These are phyloP conservation scores for Hyphodiscus hymeniophilus DNA, from an alignment of 495 filamentous ascomycete species.

Conservation along the genomic window DNA sequence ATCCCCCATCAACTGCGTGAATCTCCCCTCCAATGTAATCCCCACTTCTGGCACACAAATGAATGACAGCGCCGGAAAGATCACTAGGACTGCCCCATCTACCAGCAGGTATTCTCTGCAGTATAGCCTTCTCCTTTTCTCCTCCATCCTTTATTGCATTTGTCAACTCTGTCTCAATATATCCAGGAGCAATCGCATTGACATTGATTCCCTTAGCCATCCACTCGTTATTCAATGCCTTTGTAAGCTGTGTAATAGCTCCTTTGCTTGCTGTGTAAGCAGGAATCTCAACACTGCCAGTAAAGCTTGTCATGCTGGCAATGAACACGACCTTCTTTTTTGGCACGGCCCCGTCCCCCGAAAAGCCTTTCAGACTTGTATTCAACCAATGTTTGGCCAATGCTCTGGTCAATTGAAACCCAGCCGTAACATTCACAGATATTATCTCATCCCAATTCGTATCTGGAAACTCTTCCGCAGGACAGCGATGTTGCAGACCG, in stretches of 20 bases:
- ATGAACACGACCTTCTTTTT: constrained; percentile 24
- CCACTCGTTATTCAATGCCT: constrained; percentile 27
- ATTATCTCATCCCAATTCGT: constrained; percentile 73
- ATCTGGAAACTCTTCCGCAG: constrained; percentile 67
- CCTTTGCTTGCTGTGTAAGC: constrained; percentile 25
- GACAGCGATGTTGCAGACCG: constrained; percentile 74
- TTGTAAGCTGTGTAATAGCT: constrained; percentile 23
- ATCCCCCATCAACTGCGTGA: constrained; percentile 18
- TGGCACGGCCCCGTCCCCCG: neutral
- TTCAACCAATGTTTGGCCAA: constrained; percentile 20
- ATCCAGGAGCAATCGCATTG: constrained; percentile 23
- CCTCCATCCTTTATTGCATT: constrained; percentile 15
- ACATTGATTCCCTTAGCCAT: constrained; percentile 22
- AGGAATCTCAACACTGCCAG: constrained; percentile 16
- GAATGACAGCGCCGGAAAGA: constrained; percentile 19
- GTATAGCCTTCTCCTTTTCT: constrained; percentile 18
- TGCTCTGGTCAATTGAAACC: constrained; percentile 73
- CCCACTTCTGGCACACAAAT: constrained; percentile 18
- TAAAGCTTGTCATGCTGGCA: constrained; percentile 19
- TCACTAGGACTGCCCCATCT: constrained; percentile 24
- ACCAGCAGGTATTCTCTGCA: constrained; percentile 17
- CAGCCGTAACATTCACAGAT: constrained; percentile 70
- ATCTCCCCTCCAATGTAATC: constrained; percentile 20
- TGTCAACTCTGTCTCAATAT: constrained; percentile 21
- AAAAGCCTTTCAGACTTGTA: constrained; percentile 5